Evolutionary conservation across 2,329 filamentous ascomycete species (phyloP).

Genomic region (Graphiopsis chlorocephala): DNA sequence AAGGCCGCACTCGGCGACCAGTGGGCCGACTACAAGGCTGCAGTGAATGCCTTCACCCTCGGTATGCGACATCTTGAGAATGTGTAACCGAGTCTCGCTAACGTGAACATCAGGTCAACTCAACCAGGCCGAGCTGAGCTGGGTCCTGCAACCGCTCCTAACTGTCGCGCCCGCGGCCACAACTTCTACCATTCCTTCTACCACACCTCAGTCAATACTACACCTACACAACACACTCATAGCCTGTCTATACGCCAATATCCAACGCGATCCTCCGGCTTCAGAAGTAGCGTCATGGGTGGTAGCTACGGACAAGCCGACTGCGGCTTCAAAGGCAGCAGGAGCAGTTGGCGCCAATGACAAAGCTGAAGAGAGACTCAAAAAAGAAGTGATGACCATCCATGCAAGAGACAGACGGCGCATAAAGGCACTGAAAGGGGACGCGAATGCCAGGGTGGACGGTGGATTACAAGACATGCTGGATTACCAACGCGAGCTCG

Average conservation of each 20-base stretch:
- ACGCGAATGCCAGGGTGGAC: constrained; percentile 10
- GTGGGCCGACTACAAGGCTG: constrained; percentile 60
- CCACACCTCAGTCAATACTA: constrained; percentile 26
- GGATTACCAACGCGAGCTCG: constrained; percentile 30
- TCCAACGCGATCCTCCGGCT: constrained; percentile 58
- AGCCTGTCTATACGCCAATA: constrained; percentile 58
- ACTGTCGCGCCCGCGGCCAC: constrained; percentile 46
- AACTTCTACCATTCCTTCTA: constrained; percentile 20
- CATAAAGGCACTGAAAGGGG: constrained; percentile 34
- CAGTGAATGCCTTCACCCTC: constrained; percentile 56
- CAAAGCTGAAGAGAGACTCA: constrained; percentile 61
- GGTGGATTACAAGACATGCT: constrained; percentile 26
- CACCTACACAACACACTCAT: constrained; percentile 63
- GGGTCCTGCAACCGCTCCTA: constrained; percentile 56
- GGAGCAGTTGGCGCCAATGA: constrained; percentile 53
- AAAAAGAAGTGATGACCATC: constrained; percentile 63
- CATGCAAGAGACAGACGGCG: constrained; percentile 59
- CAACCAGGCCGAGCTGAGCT: constrained; percentile 60
- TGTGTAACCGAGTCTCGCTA: neutral
- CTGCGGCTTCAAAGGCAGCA: constrained; percentile 60
- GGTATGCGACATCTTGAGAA: constrained; percentile 39
- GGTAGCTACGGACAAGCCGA: constrained; percentile 69
- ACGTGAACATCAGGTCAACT: constrained; percentile 47
- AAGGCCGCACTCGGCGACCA: constrained; percentile 59
- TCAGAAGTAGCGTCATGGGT: constrained; percentile 62